These are phyloP conservation scores for Oryza brachyantha DNA, from an alignment of 176 grass and related monocot genomes.

Conservation along the genomic window DNA sequence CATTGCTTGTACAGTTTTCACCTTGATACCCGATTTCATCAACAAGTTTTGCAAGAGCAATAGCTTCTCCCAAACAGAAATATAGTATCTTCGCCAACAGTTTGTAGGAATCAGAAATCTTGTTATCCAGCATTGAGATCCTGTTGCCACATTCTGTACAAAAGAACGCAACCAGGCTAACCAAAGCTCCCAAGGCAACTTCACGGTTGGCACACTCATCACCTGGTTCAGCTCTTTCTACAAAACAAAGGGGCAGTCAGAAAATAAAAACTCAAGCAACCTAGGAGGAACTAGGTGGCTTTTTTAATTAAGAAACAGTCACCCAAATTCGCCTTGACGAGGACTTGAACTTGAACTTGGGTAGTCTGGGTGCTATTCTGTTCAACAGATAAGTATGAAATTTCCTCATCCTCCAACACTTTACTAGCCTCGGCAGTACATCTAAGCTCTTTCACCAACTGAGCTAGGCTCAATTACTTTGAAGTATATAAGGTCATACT, in stretches of 20 bases:
- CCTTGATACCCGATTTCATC: slow-evolving; percentile 40
- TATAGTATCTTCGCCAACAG: slow-evolving; percentile 68
- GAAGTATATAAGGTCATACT: too few species aligned
- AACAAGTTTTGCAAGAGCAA: slow-evolving; percentile 74
- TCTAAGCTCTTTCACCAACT: too few species aligned
- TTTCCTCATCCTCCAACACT: too few species aligned
- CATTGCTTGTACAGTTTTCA: slow-evolving; percentile 44
- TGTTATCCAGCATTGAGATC: slow-evolving; percentile 55
- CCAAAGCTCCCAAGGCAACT: slow-evolving; percentile 49
- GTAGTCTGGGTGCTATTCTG: too few species aligned
- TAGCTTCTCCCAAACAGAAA: slow-evolving; percentile 69
- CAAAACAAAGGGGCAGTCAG: slow-evolving; percentile 36
- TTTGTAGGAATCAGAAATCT: slow-evolving; percentile 61
- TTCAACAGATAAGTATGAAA: too few species aligned
- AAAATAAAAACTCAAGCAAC: too few species aligned
- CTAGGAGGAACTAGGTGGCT: too few species aligned
- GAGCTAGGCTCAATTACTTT: too few species aligned
- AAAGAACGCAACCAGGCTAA: slow-evolving; percentile 60
- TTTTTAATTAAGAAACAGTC: too few species aligned
- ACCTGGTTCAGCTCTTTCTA: slow-evolving; percentile 54
- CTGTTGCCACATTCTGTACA: slow-evolving; percentile 63
- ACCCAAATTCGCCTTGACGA: too few species aligned
- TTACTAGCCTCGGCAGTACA: too few species aligned
- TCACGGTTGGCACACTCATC: slow-evolving; percentile 32
- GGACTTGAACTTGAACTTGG: too few species aligned